A percentile compares a stretch with the other conserved stretches of the same genome.
Conservation (phyloP, 768 basidiomycete species). For the Serendipita sp. region DNA sequence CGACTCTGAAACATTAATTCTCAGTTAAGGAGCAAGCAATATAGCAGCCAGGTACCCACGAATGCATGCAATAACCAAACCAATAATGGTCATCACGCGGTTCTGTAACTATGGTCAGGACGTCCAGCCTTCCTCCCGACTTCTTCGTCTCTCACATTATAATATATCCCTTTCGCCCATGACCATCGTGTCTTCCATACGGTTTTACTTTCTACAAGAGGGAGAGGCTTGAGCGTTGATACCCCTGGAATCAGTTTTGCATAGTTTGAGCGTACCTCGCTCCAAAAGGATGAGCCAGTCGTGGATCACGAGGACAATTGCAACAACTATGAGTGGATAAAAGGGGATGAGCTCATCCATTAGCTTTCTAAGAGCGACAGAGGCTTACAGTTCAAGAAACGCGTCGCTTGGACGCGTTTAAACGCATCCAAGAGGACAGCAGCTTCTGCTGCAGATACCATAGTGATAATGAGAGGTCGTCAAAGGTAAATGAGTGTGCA, state of each 20-base stretch:
- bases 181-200: background rate
- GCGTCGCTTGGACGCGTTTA: no score
- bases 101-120: no score
- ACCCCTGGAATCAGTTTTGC: background rate
- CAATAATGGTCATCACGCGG: background rate
- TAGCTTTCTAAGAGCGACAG: no score
- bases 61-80: background rate
- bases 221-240: background rate
- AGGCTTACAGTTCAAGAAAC: no score
- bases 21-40: no score
- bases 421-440: no score
- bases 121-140: no score
- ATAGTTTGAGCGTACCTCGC: background rate
- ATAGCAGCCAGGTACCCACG: background rate
- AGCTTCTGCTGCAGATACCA: no score
- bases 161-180: background rate
- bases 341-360: no score
- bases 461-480: no score
- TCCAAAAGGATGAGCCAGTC: background rate
- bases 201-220: background rate
- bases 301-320: background rate
- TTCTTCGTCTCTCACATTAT: background rate
- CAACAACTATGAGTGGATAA: background rate
- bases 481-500: no score
- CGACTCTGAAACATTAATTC: background rate